These are phyloP conservation scores for Avicennia marina DNA, from an alignment of 257 asterid species.

Conservation along the genomic window DNA sequence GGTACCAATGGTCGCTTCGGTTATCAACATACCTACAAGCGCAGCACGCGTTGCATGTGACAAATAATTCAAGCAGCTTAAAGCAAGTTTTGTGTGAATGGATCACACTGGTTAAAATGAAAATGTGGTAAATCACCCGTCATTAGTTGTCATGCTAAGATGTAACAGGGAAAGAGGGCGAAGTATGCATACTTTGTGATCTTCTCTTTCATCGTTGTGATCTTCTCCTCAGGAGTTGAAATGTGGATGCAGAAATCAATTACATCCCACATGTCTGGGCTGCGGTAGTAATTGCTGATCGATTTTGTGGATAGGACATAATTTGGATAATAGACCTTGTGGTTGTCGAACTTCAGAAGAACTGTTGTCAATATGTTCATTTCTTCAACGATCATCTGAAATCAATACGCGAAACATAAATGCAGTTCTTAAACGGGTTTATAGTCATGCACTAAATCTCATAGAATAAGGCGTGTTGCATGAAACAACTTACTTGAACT, in stretches of 20 bases:
- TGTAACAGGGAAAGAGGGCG: slow-evolving; percentile 4
- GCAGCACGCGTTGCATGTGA: not conserved
- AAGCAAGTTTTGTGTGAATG: no score
- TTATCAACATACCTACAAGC: slow-evolving; percentile 55
- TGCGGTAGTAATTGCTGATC: slow-evolving; percentile 74
- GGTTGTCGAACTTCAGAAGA: slow-evolving; percentile 69
- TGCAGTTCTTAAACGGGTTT: not conserved
- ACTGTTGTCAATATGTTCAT: slow-evolving; percentile 84
- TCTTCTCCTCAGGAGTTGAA: slow-evolving; percentile 74
- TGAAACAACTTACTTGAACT: slow-evolving; percentile 52
- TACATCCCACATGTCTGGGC: slow-evolving; percentile 93
- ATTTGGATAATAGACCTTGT: slow-evolving; percentile 77
- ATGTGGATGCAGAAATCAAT: slow-evolving; percentile 70
- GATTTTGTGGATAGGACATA: slow-evolving; percentile 67
- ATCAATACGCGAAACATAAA: not conserved
- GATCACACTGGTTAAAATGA: no score
- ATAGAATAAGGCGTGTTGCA: not conserved
- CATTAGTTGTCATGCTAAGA: no score
- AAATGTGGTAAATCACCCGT: no score
- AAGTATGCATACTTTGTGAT: slow-evolving; percentile 49
- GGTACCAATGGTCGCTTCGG: slow-evolving; percentile 77
- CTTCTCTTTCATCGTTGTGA: slow-evolving; percentile 61
- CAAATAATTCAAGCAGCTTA: no score
- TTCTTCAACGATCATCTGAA: slow-evolving; percentile 95
- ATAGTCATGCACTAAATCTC: not conserved